Base-by-base conservation (phyloP, 164 flowering plant genomes). In the Magnolia kwangsiensis region DNA sequence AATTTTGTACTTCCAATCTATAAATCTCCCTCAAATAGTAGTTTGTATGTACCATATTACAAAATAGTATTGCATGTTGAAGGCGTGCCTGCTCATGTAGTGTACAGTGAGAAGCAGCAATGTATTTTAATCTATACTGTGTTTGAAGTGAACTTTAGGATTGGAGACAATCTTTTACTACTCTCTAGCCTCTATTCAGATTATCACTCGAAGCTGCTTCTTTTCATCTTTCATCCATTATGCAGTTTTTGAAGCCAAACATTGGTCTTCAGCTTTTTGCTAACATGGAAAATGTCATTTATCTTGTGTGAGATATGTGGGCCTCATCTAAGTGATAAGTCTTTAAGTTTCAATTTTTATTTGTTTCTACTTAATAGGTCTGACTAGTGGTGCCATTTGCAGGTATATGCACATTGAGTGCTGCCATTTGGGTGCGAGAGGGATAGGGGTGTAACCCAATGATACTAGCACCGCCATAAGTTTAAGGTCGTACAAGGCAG, bases 91-190 rank as follows among this genome's bases (percentile, higher is more conserved):
- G 20, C 0, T 74, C 24, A 20, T 69, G 74, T 71, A 24, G 24
- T 82, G 81, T 79, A 82, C 72, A 76, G 8, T 68, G 71, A 31
- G 19, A 37, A 37, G 45, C 45, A 37, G 45, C 10, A 10, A 29
- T 68, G 71, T 31, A 13, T 24, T 24, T 50, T 68, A 68, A 10
- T 68, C 29, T 10, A 68, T 29, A 55, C 61, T 2, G 61, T 55
- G 13, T 55, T 10, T 55, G 61, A 55, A 16, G 61, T 16, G 18
- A 55, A 55, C 61, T 55, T 16, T 16, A 55, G 61, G 18, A 55
- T 11, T 16, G 61, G 61, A 16, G 18, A 55, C 2, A 55, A 16
- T 55, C 61, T 11, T 37, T 11, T 55, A 11, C 61, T 55, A 16
- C 61, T 55, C 61, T 55, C 61, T 55, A 3, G 45, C 4, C 3